phyloP scores from a whole-genome alignment of 495 filamentous ascomycete species.

The Chaetomium tenue region DNA sequence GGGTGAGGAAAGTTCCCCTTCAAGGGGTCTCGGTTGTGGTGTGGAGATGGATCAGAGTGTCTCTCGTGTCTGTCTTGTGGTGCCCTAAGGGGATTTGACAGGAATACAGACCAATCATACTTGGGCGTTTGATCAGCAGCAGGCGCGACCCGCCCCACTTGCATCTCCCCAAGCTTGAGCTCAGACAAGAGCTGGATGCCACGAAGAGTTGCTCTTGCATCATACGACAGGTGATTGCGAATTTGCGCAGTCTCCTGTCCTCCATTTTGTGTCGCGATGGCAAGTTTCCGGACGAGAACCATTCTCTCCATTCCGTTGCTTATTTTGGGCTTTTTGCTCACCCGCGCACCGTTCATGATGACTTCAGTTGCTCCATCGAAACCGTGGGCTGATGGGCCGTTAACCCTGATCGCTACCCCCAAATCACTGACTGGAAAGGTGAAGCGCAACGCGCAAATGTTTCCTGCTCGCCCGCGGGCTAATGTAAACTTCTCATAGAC shows the following conservation, averaged over 20 bases:
- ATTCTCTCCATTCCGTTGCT: conserved; percentile 33
- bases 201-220: not conserved
- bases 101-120: too few species aligned
- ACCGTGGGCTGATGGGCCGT: conserved; percentile 52
- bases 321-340: conserved; percentile 42
- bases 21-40: too few species aligned
- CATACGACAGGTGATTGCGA: conserved; percentile 7
- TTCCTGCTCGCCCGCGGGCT: not conserved
- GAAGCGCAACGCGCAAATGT: not conserved
- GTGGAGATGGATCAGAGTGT: too few species aligned
- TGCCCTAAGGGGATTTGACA: too few species aligned
- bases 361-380: conserved; percentile 37
- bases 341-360: conserved; percentile 46
- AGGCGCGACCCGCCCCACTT: not conserved
- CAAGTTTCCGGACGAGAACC: conserved; percentile 18
- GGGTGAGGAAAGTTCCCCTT: too few species aligned
- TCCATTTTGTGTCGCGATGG: conserved; percentile 10
- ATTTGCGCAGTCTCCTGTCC: not conserved
- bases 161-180: not conserved
- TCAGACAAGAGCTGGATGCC: not conserved
- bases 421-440: conserved; percentile 48
- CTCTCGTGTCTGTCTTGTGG: too few species aligned
- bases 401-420: conserved; percentile 49
- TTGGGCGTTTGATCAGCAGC: not conserved
- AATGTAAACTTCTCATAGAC: conserved; percentile 31